Base-by-base conservation (phyloP, 257 asterid species). In the Ophiorrhiza pumila region DNA sequence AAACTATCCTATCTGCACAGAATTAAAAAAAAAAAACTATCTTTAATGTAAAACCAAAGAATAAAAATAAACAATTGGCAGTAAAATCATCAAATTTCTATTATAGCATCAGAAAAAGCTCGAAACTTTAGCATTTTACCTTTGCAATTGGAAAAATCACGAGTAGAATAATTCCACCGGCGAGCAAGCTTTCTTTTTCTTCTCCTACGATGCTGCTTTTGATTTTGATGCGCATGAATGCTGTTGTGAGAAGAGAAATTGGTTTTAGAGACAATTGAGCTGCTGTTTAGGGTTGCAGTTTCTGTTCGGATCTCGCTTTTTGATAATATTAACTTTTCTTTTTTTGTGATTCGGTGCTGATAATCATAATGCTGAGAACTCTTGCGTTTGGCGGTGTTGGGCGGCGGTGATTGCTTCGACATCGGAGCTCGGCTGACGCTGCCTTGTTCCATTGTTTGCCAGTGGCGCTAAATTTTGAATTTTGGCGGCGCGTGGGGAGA, bases 121-220 rank as follows among this genome's bases (percentile, higher is more conserved):
- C 37, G 53, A 22, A 37, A 32, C 0, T 7, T 29, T 39, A 43
- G 27, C 39, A 35, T 2, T 23, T 25, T 77, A 85, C 96, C 95
- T 50, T 43, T 81, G 74, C 60, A 81, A 61, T 80, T 57, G 68
- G 95, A 93, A 76, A 78, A 53, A 79, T 84, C 78, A 27, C 71
- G 83, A 71, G 82, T 52, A 55, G 98, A 84, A 71, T 83, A 80
- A 59, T 83, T 82, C 98, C 98, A 91, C 68, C 73, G 72, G 78
- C 97, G 97, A 52, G 73, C 73, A 49, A 50, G 60, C 60, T 75
- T 81, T 66, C 71, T 46, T 76, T 59, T 82, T 68, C 63, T 76
- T 71, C 65, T 57, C 55, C 41, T 63, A 27, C 4, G 31, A 55
- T 58, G 80, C 62, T 63, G 72, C 71, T 57, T 47, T 27, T 22